Evolutionary conservation across 768 basidiomycete species (phyloP), one percentile per base, ranked within the genome.

Genomic region (Suillus paluster): DNA sequence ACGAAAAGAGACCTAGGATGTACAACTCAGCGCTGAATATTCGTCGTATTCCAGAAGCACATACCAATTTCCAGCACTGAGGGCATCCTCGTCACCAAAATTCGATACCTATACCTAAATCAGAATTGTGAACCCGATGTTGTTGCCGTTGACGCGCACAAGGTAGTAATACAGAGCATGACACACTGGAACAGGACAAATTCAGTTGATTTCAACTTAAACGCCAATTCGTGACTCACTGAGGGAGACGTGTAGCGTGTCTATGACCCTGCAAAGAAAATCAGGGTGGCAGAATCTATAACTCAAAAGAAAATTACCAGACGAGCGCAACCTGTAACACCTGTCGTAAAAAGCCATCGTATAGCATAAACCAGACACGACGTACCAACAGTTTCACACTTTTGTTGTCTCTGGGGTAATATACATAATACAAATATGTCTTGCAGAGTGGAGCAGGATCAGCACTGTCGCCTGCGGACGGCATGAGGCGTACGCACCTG

Each of bases 151-250:
- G n/a, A 25, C 8, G 42, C 74, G 39, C 65, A 83, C 81, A 42
- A 81, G 69, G 63, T 82, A 81, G 63, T 75, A 69, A 63, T 82
- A 80, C 58, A 81, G 74, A 2, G 76, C 65, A 66, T 61, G 65
- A 50, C 50, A 60, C 64, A 66, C 65, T 66, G 11, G 30, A 45
- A 25, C 34, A 12, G 10, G 44, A 10, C 11, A 2, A 33, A 30
- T 33, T 38, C 19, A 21, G 34, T 21, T 9, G 25, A 49, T 30
- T 21, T 25, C 34, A 30, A 61, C 8, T 42, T 53, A 36, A 3
- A 17, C 27, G 15, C 36, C 21, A 38, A 25, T 17, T 8, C 5
- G 17, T 44, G 1, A 56, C 63, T 48, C 44, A 64, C 63, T 64
- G 6, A 64, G 23, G 9, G 63, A 54, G 27, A 64, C 42, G 38